A percentile compares a stretch with the other conserved stretches of the same genome.
Conservation (phyloP, 371 early-diverging fungal species). For the Mortierella sp. region DNA sequence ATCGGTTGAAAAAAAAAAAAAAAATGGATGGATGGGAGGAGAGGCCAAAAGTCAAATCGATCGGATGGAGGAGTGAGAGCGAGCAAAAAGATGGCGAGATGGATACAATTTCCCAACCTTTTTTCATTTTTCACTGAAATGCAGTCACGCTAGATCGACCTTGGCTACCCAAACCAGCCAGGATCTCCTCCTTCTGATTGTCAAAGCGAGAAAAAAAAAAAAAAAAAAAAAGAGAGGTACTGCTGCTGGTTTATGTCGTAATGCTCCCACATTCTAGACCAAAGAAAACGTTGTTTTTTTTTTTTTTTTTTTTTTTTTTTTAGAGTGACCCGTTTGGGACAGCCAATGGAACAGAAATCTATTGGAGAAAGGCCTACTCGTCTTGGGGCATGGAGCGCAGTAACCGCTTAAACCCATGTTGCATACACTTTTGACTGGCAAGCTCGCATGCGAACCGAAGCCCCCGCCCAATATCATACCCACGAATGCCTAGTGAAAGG, state of each 20-base stretch:
- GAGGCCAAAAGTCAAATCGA: not conserved
- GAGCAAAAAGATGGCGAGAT: too few relatives aligned
- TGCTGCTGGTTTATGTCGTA: too few relatives aligned
- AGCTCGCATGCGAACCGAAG: constrained; percentile 62
- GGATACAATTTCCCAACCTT: too few relatives aligned
- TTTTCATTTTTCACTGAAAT: too few relatives aligned
- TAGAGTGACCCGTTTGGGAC: not conserved
- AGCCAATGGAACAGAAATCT: not conserved
- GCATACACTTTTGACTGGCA: constrained; percentile 71
- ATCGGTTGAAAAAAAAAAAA: not conserved
- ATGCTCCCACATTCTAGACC: too few relatives aligned
- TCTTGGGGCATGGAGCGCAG: constrained; percentile 22
- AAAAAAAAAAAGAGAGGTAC: not conserved
- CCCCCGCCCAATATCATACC: constrained; percentile 34
- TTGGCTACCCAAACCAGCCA: too few relatives aligned
- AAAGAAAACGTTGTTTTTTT: too few relatives aligned
- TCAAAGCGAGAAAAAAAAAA: too few relatives aligned
- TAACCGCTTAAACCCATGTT: constrained; percentile 67
- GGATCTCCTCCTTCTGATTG: too few relatives aligned
- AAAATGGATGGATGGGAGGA: constrained; percentile 6
- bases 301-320: not conserved
- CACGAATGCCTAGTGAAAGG: constrained; percentile 54
- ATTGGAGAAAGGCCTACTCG: not conserved
- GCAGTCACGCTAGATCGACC: too few relatives aligned
- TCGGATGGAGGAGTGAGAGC: constrained; percentile 1